These are phyloP conservation scores for Candida mesenterica DNA, from an alignment of 1,139 yeast genomes.

Conservation along the genomic window DNA sequence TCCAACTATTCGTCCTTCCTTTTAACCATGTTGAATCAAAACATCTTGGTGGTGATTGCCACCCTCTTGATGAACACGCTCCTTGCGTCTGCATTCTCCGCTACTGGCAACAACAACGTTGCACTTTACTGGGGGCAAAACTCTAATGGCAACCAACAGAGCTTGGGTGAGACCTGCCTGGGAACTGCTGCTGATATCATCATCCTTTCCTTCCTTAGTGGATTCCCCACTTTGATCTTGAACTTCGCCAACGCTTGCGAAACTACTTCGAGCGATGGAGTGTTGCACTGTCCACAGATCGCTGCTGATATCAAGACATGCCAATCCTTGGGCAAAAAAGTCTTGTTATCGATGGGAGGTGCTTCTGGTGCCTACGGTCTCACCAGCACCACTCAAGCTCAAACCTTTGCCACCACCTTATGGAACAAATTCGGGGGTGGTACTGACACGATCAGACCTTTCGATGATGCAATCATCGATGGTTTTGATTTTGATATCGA, in stretches of 20 bases:
- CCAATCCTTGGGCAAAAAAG: conserved; percentile 74
- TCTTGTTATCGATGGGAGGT: conserved; percentile 85
- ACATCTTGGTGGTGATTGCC: conserved; percentile 10
- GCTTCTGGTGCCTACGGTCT: conserved; percentile 81
- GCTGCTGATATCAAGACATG: conserved; percentile 82
- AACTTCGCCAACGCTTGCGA: conserved; percentile 73
- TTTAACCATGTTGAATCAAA: conserved; percentile 6
- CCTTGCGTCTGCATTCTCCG: conserved; percentile 11
- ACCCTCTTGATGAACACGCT: conserved; percentile 8
- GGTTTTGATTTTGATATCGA: conserved; percentile 51
- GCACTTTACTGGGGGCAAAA: conserved; percentile 94
- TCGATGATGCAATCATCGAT: conserved; percentile 51
- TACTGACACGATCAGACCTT: conserved; percentile 57
- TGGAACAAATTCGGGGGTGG: conserved; percentile 92
- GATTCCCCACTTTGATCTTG: conserved; percentile 54
- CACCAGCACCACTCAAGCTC: conserved; percentile 57
- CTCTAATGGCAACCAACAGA: conserved; percentile 70
- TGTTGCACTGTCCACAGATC: conserved; percentile 59
- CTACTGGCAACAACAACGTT: conserved; percentile 28
- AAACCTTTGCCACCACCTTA: conserved; percentile 65
- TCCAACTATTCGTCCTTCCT: conserved; percentile 6
- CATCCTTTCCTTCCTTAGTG: conserved; percentile 64
- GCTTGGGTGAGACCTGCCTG: conserved; percentile 67
- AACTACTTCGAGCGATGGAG: conserved; percentile 51
- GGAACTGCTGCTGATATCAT: conserved; percentile 69